Conservation (phyloP, 1,284 basidiomycete genomes). For the Entoloma clypeatum region DNA sequence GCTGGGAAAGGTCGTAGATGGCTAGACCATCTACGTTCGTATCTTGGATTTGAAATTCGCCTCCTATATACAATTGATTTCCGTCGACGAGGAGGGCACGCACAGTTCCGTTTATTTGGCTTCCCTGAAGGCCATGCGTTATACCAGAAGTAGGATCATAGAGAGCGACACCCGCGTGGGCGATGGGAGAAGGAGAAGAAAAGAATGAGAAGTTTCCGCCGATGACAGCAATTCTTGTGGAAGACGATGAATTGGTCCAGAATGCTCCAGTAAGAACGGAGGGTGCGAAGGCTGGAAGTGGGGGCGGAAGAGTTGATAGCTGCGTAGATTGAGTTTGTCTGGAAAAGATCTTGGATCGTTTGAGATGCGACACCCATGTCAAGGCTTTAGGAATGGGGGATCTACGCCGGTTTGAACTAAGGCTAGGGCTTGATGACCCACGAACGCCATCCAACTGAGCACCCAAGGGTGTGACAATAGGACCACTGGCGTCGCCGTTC, state of each 20-base stretch:
- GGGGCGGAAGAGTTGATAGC: slow-evolving; percentile 49
- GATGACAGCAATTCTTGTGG: slow-evolving; percentile 68
- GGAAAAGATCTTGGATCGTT: slow-evolving; percentile 45
- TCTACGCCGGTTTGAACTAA: slow-evolving; percentile 35
- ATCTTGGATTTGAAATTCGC: slow-evolving; percentile 64
- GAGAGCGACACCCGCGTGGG: slow-evolving; percentile 64
- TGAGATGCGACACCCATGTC: slow-evolving; percentile 50
- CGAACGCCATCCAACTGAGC: slow-evolving; percentile 44
- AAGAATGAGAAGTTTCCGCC: slow-evolving; percentile 87
- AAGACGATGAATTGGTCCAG: slow-evolving; percentile 79
- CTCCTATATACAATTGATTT: slow-evolving; percentile 74
- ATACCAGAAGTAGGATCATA: slow-evolving; percentile 58
- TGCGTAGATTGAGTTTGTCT: slow-evolving; percentile 44
- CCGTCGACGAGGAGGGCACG: slow-evolving; percentile 65
- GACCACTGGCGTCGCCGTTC: slow-evolving; percentile 54
- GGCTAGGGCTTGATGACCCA: slow-evolving; percentile 22
- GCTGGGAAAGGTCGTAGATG: slow-evolving; percentile 66
- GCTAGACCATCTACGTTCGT: slow-evolving; percentile 63
- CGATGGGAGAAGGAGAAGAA: slow-evolving; percentile 38
- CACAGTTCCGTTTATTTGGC: slow-evolving; percentile 69
- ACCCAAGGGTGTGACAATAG: slow-evolving; percentile 56
- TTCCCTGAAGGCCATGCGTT: slow-evolving; percentile 57
- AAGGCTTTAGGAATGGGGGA: slow-evolving; percentile 34
- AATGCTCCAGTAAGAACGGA: slow-evolving; percentile 85
- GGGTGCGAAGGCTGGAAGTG: slow-evolving; percentile 60